Evolutionary conservation across 768 basidiomycete species (phyloP).

Genomic region (Hydnomerulius pinastri): DNA sequence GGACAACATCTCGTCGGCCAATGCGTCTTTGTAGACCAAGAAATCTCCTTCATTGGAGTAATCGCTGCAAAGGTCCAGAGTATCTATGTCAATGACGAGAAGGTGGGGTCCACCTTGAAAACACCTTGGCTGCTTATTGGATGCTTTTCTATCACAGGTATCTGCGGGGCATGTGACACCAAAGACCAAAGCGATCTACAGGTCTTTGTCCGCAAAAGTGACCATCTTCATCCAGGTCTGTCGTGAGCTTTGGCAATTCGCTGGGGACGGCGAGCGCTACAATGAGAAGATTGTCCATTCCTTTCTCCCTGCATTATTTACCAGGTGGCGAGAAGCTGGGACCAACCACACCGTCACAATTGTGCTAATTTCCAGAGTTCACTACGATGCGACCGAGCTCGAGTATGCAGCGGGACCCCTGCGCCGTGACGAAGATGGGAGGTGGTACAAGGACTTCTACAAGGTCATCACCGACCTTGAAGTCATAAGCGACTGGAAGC

Average conservation of each 20-base stretch:
- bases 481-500: constrained; percentile 83
- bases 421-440: constrained; percentile 68
- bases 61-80: constrained; percentile 80
- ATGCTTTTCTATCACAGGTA: constrained; percentile 47
- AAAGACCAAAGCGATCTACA: constrained; percentile 84
- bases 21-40: constrained; percentile 83
- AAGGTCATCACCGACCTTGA: constrained; percentile 95
- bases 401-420: constrained; percentile 84
- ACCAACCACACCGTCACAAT: constrained; percentile 95
- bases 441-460: constrained; percentile 94
- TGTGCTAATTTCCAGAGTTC: constrained; percentile 90
- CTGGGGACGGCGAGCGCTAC: constrained; percentile 93
- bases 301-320: constrained; percentile 88
- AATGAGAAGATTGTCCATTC: constrained; percentile 98
- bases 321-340: constrained; percentile 78
- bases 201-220: constrained; percentile 87
- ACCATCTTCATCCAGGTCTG: constrained; percentile 97
- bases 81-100: constrained; percentile 70
- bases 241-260: constrained; percentile 94
- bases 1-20: constrained; percentile 78
- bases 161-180: constrained; percentile 79
- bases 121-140: neutral
- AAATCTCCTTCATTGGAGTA: constrained; percentile 81
- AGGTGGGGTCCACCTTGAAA: constrained; percentile 41
- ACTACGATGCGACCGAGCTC: constrained; percentile 80